phyloP scores from a whole-genome alignment of 129 eudicot species.

The Deinandra increscens region DNA sequence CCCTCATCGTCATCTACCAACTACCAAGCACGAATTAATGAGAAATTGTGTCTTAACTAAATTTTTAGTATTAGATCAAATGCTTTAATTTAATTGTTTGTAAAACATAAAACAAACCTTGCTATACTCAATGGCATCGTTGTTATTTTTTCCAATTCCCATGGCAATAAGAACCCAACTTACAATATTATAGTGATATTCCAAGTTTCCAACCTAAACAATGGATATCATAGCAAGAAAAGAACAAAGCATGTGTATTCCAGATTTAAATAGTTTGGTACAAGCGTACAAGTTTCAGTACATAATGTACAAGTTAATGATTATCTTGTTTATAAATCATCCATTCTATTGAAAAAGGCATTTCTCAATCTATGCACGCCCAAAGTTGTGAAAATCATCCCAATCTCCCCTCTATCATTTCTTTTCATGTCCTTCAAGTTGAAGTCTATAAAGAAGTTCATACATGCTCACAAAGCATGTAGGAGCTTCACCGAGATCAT shows the following conservation, averaged over 20 bases:
- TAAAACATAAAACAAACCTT: neutral
- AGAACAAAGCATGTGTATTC: conserved; percentile 27
- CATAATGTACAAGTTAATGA: conserved; percentile 11
- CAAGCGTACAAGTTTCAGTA: conserved; percentile 3
- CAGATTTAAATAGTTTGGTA: conserved; percentile 11
- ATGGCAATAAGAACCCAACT: conserved; percentile 14
- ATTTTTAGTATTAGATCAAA: neutral
- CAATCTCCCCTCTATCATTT: conserved; percentile 1
- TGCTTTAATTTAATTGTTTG: neutral
- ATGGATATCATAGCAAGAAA: conserved; percentile 11
- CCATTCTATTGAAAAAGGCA: conserved; percentile 9
- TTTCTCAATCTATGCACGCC: neutral
- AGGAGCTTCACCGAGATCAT: conserved; percentile 41
- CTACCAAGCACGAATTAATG: too few relatives aligned
- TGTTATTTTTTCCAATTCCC: neutral
- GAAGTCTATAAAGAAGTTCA: conserved; percentile 45
- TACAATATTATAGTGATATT: conserved; percentile 14
- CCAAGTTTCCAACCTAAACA: conserved; percentile 12
- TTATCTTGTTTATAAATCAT: conserved; percentile 17
- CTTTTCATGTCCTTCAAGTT: conserved; percentile 37
- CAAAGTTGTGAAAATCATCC: conserved; percentile 9
- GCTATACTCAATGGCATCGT: conserved; percentile 8
- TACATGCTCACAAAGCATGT: conserved; percentile 48
- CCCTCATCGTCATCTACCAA: too few relatives aligned
- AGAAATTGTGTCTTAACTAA: neutral